Conservation (phyloP, 208 protist species). For the Leptomonas seymouri region DNA sequence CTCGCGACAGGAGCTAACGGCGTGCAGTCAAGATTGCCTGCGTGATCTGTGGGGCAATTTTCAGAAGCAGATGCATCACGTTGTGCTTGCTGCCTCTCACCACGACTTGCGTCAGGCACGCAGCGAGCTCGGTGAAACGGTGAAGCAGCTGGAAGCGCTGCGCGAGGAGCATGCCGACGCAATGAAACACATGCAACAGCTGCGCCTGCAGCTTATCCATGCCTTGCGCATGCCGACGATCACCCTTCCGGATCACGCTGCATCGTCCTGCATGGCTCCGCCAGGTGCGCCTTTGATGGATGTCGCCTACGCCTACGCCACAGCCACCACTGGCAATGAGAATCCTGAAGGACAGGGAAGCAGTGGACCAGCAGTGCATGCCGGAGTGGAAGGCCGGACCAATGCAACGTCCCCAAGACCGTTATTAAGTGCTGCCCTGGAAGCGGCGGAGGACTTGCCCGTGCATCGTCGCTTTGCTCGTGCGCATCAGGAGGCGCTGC, state of each 20-base stretch:
- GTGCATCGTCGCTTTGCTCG: slow-evolving; percentile 80
- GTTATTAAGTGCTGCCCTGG: background rate
- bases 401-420: too few relatives aligned
- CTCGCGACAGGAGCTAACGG: slow-evolving; percentile 15
- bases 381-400: background rate
- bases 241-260: slow-evolving; percentile 27
- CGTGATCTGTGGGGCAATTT: background rate
- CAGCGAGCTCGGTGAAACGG: background rate
- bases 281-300: slow-evolving; percentile 2
- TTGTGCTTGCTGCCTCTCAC: background rate
- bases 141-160: slow-evolving; percentile 2
- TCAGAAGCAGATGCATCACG: background rate
- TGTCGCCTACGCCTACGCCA: slow-evolving; percentile 13
- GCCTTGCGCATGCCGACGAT: slow-evolving; percentile 61
- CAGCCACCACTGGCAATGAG: background rate
- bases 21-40: background rate
- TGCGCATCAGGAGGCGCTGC: slow-evolving; percentile 75
- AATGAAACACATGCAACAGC: slow-evolving; percentile 24
- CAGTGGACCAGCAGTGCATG: background rate
- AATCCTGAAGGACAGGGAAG: background rate
- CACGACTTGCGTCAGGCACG: background rate
- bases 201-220: slow-evolving; percentile 54
- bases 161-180: slow-evolving; percentile 11
- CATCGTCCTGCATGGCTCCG: background rate
- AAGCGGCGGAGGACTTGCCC: slow-evolving; percentile 44